phyloP scores from a whole-genome alignment of 306 rosid genomes.

The Cucurbita maxima region DNA sequence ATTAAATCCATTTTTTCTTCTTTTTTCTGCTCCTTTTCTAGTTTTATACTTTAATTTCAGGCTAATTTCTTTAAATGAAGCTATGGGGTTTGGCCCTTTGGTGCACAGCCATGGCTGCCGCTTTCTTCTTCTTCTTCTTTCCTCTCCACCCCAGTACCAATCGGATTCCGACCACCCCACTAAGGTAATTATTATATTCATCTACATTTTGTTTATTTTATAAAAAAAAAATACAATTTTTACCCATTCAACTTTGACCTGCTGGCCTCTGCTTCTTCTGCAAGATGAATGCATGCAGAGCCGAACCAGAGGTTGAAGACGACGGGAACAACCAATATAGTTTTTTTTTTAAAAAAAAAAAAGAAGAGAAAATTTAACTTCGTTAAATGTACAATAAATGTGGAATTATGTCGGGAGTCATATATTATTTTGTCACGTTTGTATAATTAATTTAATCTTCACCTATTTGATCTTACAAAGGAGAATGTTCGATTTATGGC shows the following conservation, averaged over 20 bases:
- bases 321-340: background rate
- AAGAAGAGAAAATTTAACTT: background rate
- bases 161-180: background rate
- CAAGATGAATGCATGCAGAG: conserved; percentile 1
- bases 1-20: too few species aligned
- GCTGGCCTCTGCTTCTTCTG: background rate
- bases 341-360: too few species aligned
- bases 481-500: background rate
- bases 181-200: conserved; percentile 19
- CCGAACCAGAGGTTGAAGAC: background rate
- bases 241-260: background rate
- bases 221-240: too few species aligned
- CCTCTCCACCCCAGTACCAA: background rate
- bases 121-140: background rate
- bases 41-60: background rate
- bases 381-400: background rate
- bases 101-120: background rate
- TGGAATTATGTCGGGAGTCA: background rate
- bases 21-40: background rate
- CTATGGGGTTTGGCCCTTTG: conserved; percentile 14
- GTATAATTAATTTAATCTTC: background rate
- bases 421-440: background rate
- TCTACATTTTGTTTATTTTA: background rate
- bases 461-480: background rate
- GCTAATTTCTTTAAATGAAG: background rate